These are phyloP conservation scores for Microbotryum scabiosae DNA, from an alignment of 1,284 basidiomycete genomes.

Conservation along the genomic window DNA sequence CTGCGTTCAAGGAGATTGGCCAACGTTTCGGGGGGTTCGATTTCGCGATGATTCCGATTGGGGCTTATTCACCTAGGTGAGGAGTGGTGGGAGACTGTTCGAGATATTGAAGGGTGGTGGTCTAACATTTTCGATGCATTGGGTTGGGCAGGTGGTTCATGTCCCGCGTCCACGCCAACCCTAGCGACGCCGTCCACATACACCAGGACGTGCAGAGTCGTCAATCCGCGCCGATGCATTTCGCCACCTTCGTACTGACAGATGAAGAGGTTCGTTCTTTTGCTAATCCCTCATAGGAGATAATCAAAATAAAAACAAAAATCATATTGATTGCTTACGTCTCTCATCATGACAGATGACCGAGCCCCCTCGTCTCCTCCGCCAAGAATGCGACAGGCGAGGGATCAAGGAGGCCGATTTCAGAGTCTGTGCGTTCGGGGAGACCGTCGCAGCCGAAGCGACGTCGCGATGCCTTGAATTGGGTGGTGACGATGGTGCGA, in stretches of 20 bases:
- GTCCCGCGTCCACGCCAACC: constrained; percentile 23
- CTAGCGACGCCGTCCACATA: constrained; percentile 48
- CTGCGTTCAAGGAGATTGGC: constrained; percentile 61
- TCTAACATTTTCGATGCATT: not conserved
- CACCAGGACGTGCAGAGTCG: constrained; percentile 51
- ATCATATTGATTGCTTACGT: too few relatives aligned
- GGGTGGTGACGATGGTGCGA: too few relatives aligned
- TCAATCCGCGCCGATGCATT: constrained; percentile 9
- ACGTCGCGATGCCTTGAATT: too few relatives aligned
- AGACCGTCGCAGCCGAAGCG: constrained; percentile 40
- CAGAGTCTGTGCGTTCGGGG: constrained; percentile 51
- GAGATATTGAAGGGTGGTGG: constrained; percentile 47
- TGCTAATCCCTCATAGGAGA: too few relatives aligned
- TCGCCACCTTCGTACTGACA: constrained; percentile 50
- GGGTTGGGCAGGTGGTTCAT: constrained; percentile 10
- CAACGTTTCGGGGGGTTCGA: constrained; percentile 53
- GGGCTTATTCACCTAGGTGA: constrained; percentile 54
- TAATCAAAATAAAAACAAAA: too few relatives aligned
- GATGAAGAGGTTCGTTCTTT: constrained; percentile 49
- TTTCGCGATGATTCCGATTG: constrained; percentile 41
- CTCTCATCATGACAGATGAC: constrained; percentile 18
- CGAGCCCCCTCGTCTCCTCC: constrained; percentile 53
- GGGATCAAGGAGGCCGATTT: constrained; percentile 51
- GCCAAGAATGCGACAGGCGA: constrained; percentile 47
- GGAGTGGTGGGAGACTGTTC: constrained; percentile 56